These are phyloP conservation scores for Talinum fruticosum DNA, from an alignment of 148 eudicot genomes.

Conservation along the genomic window DNA sequence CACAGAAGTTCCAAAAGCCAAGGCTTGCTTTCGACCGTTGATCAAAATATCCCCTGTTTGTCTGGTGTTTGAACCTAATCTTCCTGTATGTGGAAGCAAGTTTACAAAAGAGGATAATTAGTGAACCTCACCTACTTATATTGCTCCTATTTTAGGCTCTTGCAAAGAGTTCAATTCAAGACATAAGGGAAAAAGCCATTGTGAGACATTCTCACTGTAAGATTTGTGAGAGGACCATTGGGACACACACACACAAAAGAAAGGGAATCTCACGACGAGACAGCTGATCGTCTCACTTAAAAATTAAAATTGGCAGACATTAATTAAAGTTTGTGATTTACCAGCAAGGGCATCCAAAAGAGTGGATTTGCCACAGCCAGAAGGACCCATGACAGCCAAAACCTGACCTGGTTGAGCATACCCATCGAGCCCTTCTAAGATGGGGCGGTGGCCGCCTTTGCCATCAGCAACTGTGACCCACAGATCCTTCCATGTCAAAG, in stretches of 20 bases:
- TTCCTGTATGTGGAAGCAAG: slow-evolving; percentile 20
- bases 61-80: slow-evolving; percentile 31
- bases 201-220: too few relatives aligned
- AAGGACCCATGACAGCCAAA: slow-evolving; percentile 52
- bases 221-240: too few relatives aligned
- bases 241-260: too few relatives aligned
- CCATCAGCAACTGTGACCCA: slow-evolving; percentile 19
- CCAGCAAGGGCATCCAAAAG: slow-evolving; percentile 54
- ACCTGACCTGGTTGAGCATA: slow-evolving; percentile 47
- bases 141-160: too few relatives aligned
- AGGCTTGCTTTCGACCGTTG: slow-evolving; percentile 38
- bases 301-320: too few relatives aligned
- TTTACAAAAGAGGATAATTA: background rate
- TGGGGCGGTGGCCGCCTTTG: slow-evolving; percentile 14
- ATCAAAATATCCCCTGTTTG: slow-evolving; percentile 37
- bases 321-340: background rate
- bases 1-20: slow-evolving; percentile 41
- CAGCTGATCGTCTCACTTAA: too few relatives aligned
- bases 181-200: too few relatives aligned
- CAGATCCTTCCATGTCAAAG: slow-evolving; percentile 21
- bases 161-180: too few relatives aligned
- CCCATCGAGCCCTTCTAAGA: slow-evolving; percentile 39
- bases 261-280: too few relatives aligned
- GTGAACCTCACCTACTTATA: too few relatives aligned
- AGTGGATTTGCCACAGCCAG: slow-evolving; percentile 51